phyloP scores from a whole-genome alignment of 441 rosid species.

The Eruca vesicaria region DNA sequence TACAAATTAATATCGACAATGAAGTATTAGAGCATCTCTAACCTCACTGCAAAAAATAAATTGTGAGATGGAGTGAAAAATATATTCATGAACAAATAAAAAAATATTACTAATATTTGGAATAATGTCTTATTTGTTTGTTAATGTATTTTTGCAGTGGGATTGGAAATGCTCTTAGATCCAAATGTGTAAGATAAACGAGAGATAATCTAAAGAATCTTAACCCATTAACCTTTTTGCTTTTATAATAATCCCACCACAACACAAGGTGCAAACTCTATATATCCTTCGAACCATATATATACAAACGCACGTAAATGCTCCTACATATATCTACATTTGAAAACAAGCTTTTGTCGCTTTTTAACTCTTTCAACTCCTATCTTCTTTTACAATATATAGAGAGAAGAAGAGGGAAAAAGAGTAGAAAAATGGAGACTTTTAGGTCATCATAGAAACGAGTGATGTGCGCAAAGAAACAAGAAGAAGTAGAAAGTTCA shows the following conservation, averaged over 20 bases:
- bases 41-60: too few relatives aligned
- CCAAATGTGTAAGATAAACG: background rate
- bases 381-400: constrained; percentile 25
- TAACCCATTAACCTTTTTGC: constrained; percentile 26
- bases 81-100: too few relatives aligned
- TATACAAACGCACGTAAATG: constrained; percentile 16
- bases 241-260: constrained; percentile 17
- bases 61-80: too few relatives aligned
- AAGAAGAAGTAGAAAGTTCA: constrained; percentile 31
- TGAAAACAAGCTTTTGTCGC: constrained; percentile 37
- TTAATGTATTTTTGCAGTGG: too few relatives aligned
- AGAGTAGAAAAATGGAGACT: constrained; percentile 29
- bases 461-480: constrained; percentile 39
- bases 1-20: background rate
- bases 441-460: constrained; percentile 23
- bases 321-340: constrained; percentile 27
- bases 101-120: too few relatives aligned
- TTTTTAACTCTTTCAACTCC: constrained; percentile 31
- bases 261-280: constrained; percentile 33
- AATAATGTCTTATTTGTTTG: too few relatives aligned
- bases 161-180: too few relatives aligned
- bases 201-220: constrained; percentile 30
- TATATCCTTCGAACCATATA: constrained; percentile 7
- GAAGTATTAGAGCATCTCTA: too few relatives aligned
- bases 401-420: background rate